These are phyloP conservation scores for Crotalaria pallida DNA, from an alignment of 306 rosid species.

Conservation along the genomic window DNA sequence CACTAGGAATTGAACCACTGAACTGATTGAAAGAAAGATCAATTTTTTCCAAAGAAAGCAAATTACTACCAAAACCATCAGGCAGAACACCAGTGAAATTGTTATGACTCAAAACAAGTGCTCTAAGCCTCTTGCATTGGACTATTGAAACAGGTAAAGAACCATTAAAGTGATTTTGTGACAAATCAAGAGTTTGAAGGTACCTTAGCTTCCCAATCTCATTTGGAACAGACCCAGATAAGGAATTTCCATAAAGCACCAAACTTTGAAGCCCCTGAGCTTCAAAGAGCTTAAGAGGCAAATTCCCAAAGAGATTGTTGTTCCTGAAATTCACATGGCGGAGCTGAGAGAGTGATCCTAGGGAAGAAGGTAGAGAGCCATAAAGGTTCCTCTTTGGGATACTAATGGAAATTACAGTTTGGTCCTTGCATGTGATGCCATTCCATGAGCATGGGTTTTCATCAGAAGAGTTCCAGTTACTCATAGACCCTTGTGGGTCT, in stretches of 20 bases:
- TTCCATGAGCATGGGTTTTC: conserved; percentile 64
- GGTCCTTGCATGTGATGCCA: conserved; percentile 66
- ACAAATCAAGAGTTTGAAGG: conserved; percentile 65
- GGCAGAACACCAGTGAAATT: conserved; percentile 58
- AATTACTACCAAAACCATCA: conserved; percentile 43
- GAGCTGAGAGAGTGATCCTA: conserved; percentile 52
- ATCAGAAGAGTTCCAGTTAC: conserved; percentile 74
- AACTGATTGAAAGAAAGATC: conserved; percentile 60
- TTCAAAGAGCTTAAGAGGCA: conserved; percentile 51
- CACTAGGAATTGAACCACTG: conserved; percentile 60
- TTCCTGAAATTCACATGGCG: conserved; percentile 66
- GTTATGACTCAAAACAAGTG: conserved; percentile 48
- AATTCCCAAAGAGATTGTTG: conserved; percentile 46
- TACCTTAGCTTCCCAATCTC: conserved; percentile 59
- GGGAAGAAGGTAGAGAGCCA: conserved; percentile 54
- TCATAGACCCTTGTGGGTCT: conserved; percentile 56
- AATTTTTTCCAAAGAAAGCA: conserved; percentile 46
- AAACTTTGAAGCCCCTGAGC: conserved; percentile 68
- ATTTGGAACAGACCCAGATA: conserved; percentile 62
- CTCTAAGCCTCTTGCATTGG: conserved; percentile 52
- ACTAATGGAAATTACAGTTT: conserved; percentile 51
- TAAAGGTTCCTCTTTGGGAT: conserved; percentile 60
- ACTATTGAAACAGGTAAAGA: conserved; percentile 45
- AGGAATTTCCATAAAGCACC: conserved; percentile 69
- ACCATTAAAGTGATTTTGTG: conserved; percentile 58